Evolutionary conservation across 2,329 filamentous ascomycete species (phyloP), one percentile per base, ranked within the genome.

Genomic region (Torrubiellomyces zombiae): DNA sequence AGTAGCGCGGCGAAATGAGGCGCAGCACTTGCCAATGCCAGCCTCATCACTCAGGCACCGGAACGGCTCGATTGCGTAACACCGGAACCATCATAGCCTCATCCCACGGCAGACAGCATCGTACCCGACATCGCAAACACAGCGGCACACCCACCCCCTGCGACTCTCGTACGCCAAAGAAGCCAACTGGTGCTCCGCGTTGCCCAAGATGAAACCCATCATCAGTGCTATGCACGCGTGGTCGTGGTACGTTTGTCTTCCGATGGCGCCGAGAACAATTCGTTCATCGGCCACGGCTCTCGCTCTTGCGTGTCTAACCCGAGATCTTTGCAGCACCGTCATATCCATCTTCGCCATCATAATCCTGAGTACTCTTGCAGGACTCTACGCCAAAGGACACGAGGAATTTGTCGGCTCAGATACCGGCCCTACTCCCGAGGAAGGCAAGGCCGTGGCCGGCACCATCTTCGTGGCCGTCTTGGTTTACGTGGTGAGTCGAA

Each of bases 151-250:
- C n/a, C n/a, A n/a, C n/a, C n/a, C n/a, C n/a, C n/a, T n/a, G n/a
- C n/a, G n/a, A n/a, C n/a, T n/a, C n/a, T n/a, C n/a, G n/a, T n/a
- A n/a, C n/a, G n/a, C n/a, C n/a, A n/a, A n/a, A n/a, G n/a, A n/a
- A n/a, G n/a, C n/a, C n/a, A n/a, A n/a, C n/a, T n/a, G n/a, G n/a
- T n/a, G n/a, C n/a, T n/a, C n/a, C n/a, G 22, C 19, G 7, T 9
- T 7, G n/a, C 28, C 52, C 60, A 69, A 44, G 47, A 94, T 94
- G 85, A 94, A 94, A 75, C 85, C 86, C 39, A 63, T 95, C 48
- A 80, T 95, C 41, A 78, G 81, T 47, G 75, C 82, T 38, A 68
- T 85, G 59, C 85, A 92, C 59, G 86, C 85, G 45, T 94, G 85
- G 83, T 81, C 75, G 60, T 93, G 85, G 85, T 94, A 62, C 47